Evolutionary conservation across 2,329 filamentous ascomycete species (phyloP).

Genomic region (Penicillium sclerotigenum): DNA sequence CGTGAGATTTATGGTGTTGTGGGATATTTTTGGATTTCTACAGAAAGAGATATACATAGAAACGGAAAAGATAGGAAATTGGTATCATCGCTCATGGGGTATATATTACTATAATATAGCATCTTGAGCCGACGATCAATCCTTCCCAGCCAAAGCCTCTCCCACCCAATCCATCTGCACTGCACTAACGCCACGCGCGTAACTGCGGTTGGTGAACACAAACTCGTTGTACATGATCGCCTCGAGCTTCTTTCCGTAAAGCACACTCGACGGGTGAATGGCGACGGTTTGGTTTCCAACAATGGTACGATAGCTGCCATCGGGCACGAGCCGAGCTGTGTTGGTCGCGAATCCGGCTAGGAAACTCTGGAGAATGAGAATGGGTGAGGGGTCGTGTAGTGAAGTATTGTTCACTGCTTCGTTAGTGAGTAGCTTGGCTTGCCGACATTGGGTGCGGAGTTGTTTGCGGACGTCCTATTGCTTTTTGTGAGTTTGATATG

Average conservation of each 20-base stretch:
- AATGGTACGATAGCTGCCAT: slow-evolving; percentile 61
- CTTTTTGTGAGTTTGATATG: slow-evolving; percentile 3
- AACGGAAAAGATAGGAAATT: not conserved
- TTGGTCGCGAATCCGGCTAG: slow-evolving; percentile 59
- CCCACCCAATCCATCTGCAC: slow-evolving; percentile 62
- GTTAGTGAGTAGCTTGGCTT: slow-evolving; percentile 43
- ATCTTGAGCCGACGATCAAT: not conserved
- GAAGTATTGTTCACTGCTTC: slow-evolving; percentile 20
- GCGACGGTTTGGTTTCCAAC: slow-evolving; percentile 60
- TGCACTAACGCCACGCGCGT: slow-evolving; percentile 60
- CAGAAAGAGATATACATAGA: not conserved
- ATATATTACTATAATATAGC: slow-evolving; percentile 12
- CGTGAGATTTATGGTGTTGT: no score
- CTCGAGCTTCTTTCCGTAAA: slow-evolving; percentile 60
- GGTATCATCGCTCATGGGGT: slow-evolving; percentile 1
- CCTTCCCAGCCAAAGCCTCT: slow-evolving; percentile 43
- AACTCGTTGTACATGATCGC: slow-evolving; percentile 65
- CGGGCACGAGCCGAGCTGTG: slow-evolving; percentile 57
- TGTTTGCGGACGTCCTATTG: slow-evolving; percentile 59
- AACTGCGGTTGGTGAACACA: slow-evolving; percentile 63
- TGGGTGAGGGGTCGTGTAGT: slow-evolving; percentile 39
- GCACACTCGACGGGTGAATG: slow-evolving; percentile 60
- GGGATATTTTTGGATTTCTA: not conserved
- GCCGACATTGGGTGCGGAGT: slow-evolving; percentile 54
- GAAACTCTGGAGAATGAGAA: slow-evolving; percentile 57